Base-by-base conservation (phyloP, 139 green algal genomes). In the Closterium sp. region DNA sequence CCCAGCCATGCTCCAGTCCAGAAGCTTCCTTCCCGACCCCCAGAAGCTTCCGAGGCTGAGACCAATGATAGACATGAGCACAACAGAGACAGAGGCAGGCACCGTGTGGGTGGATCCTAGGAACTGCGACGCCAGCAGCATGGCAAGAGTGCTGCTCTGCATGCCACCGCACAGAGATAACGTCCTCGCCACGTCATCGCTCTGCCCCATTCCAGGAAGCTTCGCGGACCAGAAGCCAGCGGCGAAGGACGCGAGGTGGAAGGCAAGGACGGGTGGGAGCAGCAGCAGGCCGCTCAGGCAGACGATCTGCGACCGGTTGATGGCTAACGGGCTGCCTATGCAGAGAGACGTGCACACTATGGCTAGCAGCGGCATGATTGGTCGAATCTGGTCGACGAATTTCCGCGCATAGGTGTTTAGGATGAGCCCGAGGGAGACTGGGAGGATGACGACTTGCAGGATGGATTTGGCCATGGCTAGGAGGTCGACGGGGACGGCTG, bases 401-500 rank as follows among this genome's bases (percentile, higher is more conserved):
- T 22, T 32, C 38, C 31, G 70, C 9, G 92, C 92, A 85, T 32
- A 88, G 73, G 73, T 28, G 27, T 86, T 86, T n/a, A 86, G 73
- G 73, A 86, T 31, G 9, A 86, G 73, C 24, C 73, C 73, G 73
- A 86, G 73, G 27, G 73, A n/a, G 24, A 86, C 73, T 28, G 73
- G n/a, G n/a, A n/a, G n/a, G n/a, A n/a, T n/a, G n/a, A n/a, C n/a
- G n/a, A n/a, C 88, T 89, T 94, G 88, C 9, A 93, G 21, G 31
- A 94, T 94, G 88, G 34, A 89, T 19, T 90, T 90, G 6, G 42
- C 5, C 92, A 94, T 94, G 50, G 73, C 91, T 5, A 90, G 29
- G 19, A 62, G 95, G 70, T 97, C 94, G 9, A 98, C 96, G 17
- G 97, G 95, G 28, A 98, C 95, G 45, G 97, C 90, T 2, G 95